Base-by-base conservation (phyloP, 2,329 filamentous ascomycete species). In the Amauroascus niger region DNA sequence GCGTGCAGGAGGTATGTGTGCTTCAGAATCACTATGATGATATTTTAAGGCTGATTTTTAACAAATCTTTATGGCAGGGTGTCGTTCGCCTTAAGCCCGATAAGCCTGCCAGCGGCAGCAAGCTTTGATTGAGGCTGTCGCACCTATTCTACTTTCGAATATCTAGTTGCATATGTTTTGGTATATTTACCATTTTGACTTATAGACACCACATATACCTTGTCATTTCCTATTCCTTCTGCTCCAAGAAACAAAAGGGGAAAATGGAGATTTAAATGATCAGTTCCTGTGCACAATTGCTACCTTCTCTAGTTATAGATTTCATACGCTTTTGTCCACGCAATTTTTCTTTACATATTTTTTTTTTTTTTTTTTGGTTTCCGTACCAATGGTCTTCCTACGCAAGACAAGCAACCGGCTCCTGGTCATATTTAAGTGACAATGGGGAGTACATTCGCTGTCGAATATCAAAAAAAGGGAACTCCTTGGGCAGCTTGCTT, bases 31-130 rank as follows among this genome's bases (percentile, higher is more conserved):
- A 37, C 18, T 33, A 14, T 28, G 14, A 26, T 33, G n/a, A n/a
- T n/a, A n/a, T 5, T 8, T 24, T 32, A 5, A 33, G n/a, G 33
- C 35, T 49, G n/a, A n/a, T n/a, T n/a, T n/a, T n/a, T n/a, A 51
- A 60, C 63, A 58, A 63, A 48, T 26, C 35, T 39, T 53, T n/a
- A 43, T 51, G n/a, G n/a, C n/a, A 74, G 71, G 74, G 74, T 6
- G 69, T 75, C 49, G 70, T 75, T 13, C 67, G 74, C 39, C 64
- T 76, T 58, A 70, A 70, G 60, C 74, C 75, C 60, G 69, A 73
- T 43, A 65, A 67, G 33, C 52, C 57, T 28, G 45, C 53, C 30
- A 56, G 33, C 13, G 33, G 44, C 40, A 59, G 55, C 55, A 60
- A 63, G 49, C 52, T 61, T 26, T 52, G 41, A 52, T 26, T 52